These are phyloP conservation scores for Penicillium oxalicum DNA, from an alignment of 2,329 filamentous ascomycete genomes.

Conservation along the genomic window DNA sequence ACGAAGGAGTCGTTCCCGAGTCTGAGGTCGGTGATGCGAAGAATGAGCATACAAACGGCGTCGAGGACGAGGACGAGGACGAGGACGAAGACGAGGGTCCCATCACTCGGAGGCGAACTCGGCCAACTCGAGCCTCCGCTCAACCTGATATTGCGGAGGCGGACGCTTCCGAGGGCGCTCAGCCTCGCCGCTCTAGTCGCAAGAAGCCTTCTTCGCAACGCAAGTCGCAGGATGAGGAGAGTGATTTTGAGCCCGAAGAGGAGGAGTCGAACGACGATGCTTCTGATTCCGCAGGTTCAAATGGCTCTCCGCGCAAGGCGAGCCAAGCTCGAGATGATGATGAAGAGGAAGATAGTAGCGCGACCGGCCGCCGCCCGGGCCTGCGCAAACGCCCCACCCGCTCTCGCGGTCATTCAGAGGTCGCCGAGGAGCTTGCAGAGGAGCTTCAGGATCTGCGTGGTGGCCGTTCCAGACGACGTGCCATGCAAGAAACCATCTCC, in stretches of 20 bases:
- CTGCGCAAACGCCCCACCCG: slow-evolving; percentile 47
- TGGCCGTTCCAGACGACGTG: slow-evolving; percentile 37
- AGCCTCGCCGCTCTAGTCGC: slow-evolving; percentile 35
- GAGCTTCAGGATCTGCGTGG: slow-evolving; percentile 51
- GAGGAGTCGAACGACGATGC: slow-evolving; percentile 50
- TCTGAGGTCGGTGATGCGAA: slow-evolving; percentile 36
- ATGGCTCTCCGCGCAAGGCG: slow-evolving; percentile 39
- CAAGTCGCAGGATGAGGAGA: slow-evolving; percentile 48
- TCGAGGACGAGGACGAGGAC: slow-evolving; percentile 38
- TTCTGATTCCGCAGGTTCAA: slow-evolving; percentile 47
- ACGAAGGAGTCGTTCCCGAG: slow-evolving; percentile 37
- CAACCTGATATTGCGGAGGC: slow-evolving; percentile 19
- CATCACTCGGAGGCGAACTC: slow-evolving; percentile 42
- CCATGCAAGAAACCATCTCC: slow-evolving; percentile 32
- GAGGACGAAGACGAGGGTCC: slow-evolving; percentile 54
- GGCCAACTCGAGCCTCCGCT: slow-evolving; percentile 16
- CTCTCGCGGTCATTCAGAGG: slow-evolving; percentile 40
- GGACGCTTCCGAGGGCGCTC: slow-evolving; percentile 27
- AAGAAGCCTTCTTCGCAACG: slow-evolving; percentile 40
- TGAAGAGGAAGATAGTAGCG: slow-evolving; percentile 45
- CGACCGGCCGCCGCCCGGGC: slow-evolving; percentile 46
- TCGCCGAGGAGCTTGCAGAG: slow-evolving; percentile 53
- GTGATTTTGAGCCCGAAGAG: slow-evolving; percentile 57
- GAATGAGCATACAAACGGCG: neutral
- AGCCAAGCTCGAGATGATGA: slow-evolving; percentile 32